Evolutionary conservation across 1,284 basidiomycete species (phyloP).

Genomic region (Tilletia walkeri): DNA sequence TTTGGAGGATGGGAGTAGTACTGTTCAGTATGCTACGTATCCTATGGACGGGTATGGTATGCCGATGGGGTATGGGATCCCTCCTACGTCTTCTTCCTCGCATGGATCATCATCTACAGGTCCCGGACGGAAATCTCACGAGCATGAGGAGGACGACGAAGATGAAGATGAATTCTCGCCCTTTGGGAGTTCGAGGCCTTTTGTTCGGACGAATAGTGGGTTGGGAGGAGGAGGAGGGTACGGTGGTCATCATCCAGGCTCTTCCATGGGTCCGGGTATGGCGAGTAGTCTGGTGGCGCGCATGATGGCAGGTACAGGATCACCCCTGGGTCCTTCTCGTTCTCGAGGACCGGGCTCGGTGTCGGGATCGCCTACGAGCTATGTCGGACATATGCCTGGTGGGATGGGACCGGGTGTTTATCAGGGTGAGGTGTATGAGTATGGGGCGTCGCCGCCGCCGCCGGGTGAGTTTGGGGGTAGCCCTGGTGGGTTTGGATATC

Average conservation of each 20-base stretch:
- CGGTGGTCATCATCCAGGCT: background rate
- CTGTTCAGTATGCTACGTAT: slow-evolving; percentile 28
- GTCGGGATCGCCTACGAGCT: too few species aligned
- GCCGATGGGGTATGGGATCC: slow-evolving; percentile 24
- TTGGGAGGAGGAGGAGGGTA: background rate
- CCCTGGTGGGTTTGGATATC: background rate
- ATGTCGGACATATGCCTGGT: background rate
- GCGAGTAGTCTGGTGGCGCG: slow-evolving; percentile 10
- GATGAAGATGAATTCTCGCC: slow-evolving; percentile 65
- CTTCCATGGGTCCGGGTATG: background rate
- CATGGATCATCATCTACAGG: background rate
- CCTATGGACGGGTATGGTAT: slow-evolving; percentile 31
- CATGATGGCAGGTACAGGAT: slow-evolving; percentile 6
- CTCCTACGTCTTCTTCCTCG: background rate
- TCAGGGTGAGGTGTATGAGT: background rate
- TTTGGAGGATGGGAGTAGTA: slow-evolving; percentile 43
- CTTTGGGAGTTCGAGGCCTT: slow-evolving; percentile 52
- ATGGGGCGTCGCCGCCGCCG: background rate
- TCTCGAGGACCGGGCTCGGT: too few species aligned
- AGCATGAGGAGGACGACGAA: slow-evolving; percentile 40
- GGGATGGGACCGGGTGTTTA: background rate
- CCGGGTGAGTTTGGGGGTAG: background rate
- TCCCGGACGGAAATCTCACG: slow-evolving; percentile 30
- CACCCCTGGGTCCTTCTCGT: background rate
- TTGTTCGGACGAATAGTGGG: background rate